These are phyloP conservation scores for Aspergillus coremiiformis DNA, from an alignment of 495 filamentous ascomycete species.

Conservation along the genomic window DNA sequence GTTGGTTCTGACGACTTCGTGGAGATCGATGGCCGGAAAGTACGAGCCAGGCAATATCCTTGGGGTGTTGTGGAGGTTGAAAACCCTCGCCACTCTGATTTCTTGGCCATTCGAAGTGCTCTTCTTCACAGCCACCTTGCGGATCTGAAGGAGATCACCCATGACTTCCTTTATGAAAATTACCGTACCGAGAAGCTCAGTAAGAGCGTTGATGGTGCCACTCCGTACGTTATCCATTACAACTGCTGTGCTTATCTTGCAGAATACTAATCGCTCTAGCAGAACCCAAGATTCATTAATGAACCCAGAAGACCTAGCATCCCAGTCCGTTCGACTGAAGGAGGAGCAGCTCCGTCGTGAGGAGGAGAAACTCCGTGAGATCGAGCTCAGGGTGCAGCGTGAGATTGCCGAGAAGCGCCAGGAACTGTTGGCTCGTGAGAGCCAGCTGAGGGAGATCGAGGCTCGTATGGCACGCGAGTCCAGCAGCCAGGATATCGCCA, in stretches of 20 bases:
- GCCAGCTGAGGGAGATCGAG: constrained; percentile 93
- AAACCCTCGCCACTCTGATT: constrained; percentile 97
- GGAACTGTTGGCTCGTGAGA: constrained; percentile 94
- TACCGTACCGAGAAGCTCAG: constrained; percentile 99
- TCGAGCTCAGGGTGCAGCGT: constrained; percentile 97
- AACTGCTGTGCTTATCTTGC: neutral
- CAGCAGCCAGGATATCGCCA: constrained; percentile 33
- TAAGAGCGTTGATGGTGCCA: constrained; percentile 92
- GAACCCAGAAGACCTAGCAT: constrained; percentile 95
- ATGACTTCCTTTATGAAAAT: constrained; percentile 99
- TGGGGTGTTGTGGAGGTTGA: constrained; percentile 99
- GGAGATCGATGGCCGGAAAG: constrained; percentile 85
- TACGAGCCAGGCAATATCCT: constrained; percentile 92
- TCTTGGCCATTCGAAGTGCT: constrained; percentile 92
- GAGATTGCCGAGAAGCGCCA: constrained; percentile 99
- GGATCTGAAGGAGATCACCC: constrained; percentile 97
- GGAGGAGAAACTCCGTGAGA: constrained; percentile 99
- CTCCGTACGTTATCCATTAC: constrained; percentile 57
- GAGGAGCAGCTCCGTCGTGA: constrained; percentile 97
- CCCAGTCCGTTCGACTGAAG: constrained; percentile 95
- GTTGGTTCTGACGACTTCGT: constrained; percentile 93
- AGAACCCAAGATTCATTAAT: constrained; percentile 68
- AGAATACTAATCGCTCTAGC: constrained; percentile 22
- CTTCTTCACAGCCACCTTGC: constrained; percentile 95
- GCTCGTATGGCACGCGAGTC: constrained; percentile 68